These are phyloP conservation scores for Skeletonema potamos DNA, from an alignment of 108 stramenopile species.

Conservation along the genomic window DNA sequence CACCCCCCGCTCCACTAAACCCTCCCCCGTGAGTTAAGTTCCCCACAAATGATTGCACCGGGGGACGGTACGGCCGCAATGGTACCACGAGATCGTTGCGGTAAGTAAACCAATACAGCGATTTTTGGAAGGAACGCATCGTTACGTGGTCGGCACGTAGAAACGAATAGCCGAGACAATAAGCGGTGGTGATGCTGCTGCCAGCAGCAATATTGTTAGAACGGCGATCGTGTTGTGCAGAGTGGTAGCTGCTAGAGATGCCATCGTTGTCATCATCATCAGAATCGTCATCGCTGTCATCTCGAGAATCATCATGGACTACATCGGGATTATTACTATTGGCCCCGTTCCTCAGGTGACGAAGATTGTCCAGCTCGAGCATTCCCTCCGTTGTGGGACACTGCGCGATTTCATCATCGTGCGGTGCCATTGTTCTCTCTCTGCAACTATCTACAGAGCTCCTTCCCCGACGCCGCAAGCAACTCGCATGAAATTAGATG, in stretches of 20 bases:
- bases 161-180: conserved; percentile 10
- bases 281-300: conserved; percentile 4
- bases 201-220: not conserved
- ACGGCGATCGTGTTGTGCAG: conserved; percentile 7
- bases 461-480: no score
- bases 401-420: not conserved
- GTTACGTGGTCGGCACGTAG: not conserved
- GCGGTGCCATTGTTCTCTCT: not conserved
- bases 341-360: not conserved
- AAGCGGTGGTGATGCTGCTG: not conserved
- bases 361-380: conserved; percentile 22
- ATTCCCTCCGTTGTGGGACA: conserved; percentile 19
- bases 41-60: not conserved
- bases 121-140: conserved; percentile 26
- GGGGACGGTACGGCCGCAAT: conserved; percentile 3
- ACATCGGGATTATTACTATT: not conserved
- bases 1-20: conserved; percentile 5
- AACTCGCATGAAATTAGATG: no score
- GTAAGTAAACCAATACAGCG: conserved; percentile 80
- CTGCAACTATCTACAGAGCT: not conserved
- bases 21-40: not conserved
- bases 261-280: conserved; percentile 14
- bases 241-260: conserved; percentile 17
- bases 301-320: conserved; percentile 3
- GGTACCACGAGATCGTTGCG: conserved; percentile 52